Evolutionary conservation across 2,329 filamentous ascomycete genomes (phyloP).

Genomic region (Paracamarosporium sp.): DNA sequence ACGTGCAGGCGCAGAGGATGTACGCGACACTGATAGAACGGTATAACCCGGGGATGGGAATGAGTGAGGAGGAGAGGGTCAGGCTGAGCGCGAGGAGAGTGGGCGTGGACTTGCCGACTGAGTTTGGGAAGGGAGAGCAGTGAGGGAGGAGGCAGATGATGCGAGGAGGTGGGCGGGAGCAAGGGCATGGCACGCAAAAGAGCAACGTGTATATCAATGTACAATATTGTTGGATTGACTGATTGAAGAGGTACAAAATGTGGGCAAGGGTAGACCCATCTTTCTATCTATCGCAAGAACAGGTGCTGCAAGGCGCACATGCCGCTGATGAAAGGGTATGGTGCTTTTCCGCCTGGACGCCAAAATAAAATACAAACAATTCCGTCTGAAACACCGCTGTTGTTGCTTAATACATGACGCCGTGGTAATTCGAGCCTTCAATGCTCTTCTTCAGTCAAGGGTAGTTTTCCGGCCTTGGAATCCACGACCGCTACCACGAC

Average conservation of each 20-base stretch:
- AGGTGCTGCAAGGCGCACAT: constrained; percentile 3
- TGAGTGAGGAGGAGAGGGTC: constrained; percentile 84
- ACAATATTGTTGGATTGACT: constrained; percentile 4
- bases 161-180: background rate
- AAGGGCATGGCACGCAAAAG: background rate
- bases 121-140: constrained; percentile 50
- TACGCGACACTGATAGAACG: constrained; percentile 84
- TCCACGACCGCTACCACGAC: background rate
- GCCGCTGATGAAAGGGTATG: constrained; percentile 25
- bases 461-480: background rate
- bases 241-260: background rate
- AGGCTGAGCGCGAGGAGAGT: constrained; percentile 84
- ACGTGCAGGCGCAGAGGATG: constrained; percentile 82
- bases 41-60: constrained; percentile 91
- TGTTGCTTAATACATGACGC: background rate
- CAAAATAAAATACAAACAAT: constrained; percentile 2
- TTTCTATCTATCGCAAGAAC: background rate
- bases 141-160: background rate
- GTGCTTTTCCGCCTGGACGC: constrained; percentile 19
- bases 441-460: background rate
- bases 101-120: constrained; percentile 84
- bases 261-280: background rate
- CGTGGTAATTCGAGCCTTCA: background rate
- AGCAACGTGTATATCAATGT: background rate
- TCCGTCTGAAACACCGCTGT: background rate